Conservation (phyloP, 176 grass and related monocot genomes). For the Triticum monococcum region DNA sequence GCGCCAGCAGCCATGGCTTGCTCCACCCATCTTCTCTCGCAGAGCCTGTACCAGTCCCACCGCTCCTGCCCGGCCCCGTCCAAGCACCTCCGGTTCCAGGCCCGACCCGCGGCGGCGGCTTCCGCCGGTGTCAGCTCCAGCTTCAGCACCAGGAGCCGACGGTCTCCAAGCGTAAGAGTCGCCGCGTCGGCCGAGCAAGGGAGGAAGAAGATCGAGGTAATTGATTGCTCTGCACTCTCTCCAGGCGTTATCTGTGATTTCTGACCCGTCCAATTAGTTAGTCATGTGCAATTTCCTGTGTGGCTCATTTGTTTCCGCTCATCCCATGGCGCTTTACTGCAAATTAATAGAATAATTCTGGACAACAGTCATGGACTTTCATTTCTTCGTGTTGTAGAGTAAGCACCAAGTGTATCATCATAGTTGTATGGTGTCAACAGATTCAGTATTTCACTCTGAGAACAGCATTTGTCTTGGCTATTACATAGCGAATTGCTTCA, state of each 20-base stretch:
- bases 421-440: too few relatives aligned
- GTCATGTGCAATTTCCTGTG: background rate
- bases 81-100: slow-evolving; percentile 29
- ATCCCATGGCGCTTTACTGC: background rate
- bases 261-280: background rate
- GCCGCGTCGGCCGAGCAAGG: slow-evolving; percentile 51
- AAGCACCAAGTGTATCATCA: too few relatives aligned
- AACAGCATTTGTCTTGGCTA: background rate
- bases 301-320: background rate
- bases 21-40: slow-evolving; percentile 66
- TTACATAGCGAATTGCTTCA: background rate
- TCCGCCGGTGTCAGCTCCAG: slow-evolving; percentile 16
- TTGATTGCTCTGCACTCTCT: background rate
- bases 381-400: background rate
- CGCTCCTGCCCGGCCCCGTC: background rate
- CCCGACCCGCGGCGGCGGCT: background rate
- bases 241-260: background rate
- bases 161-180: slow-evolving; percentile 26
- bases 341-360: background rate
- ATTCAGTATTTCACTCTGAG: background rate
- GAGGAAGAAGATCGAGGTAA: slow-evolving; percentile 81
- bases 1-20: slow-evolving; percentile 44
- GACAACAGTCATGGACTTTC: too few relatives aligned
- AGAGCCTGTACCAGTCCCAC: slow-evolving; percentile 49
- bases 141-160: slow-evolving; percentile 14